A percentile compares a stretch with the other conserved stretches of the same genome.
Conservation (phyloP, 306 rosid species). For the apple (Malus domestica) region ASM211411v1 NC_041791.1:3745001-3745500, state of each 20-base stretch:
- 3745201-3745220: not conserved
- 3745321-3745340: conserved; percentile 86
- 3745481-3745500: conserved; percentile 78
- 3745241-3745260: conserved; percentile 96
- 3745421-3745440: conserved; percentile 3
- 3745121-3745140: not conserved
- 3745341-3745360: conserved; percentile 7
- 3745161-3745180: not conserved
- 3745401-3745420: not conserved
- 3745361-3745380: not conserved
- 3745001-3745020: not conserved
- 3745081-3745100: not conserved
- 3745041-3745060: not conserved
- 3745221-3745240: conserved; percentile 13
- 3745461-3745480: conserved; percentile 82
- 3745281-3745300: conserved; percentile 74
- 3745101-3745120: not conserved
- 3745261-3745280: conserved; percentile 80
- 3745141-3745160: not conserved
- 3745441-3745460: conserved; percentile 14
- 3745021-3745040: not conserved
- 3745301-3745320: conserved; percentile 72
- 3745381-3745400: not conserved
- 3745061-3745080: not conserved
- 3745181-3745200: not conserved